phyloP scores from a whole-genome alignment of 1,139 yeast species.

The Kluyveromyces sp. region DNA sequence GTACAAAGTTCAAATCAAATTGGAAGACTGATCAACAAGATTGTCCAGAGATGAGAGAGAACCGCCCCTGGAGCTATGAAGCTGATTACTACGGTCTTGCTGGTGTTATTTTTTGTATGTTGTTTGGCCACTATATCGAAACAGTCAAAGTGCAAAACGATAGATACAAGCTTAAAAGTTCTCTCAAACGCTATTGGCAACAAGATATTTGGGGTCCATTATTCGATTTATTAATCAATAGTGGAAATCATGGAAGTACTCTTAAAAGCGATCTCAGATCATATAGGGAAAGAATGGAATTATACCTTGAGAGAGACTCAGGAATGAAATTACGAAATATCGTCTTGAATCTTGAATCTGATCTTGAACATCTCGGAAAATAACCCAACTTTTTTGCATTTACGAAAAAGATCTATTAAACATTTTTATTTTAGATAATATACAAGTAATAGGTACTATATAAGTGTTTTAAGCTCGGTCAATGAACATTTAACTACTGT shows the following conservation, averaged over 20 bases:
- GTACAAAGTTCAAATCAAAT: slow-evolving; percentile 48
- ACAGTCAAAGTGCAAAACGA: slow-evolving; percentile 30
- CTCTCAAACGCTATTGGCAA: slow-evolving; percentile 75
- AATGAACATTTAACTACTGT: slow-evolving; percentile 8
- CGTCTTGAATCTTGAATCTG: slow-evolving; percentile 21
- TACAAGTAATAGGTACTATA: slow-evolving; percentile 2
- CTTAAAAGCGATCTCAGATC: slow-evolving; percentile 37
- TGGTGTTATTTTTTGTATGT: slow-evolving; percentile 59
- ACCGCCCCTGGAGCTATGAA: slow-evolving; percentile 67
- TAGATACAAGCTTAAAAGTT: slow-evolving; percentile 34
- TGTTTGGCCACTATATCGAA: slow-evolving; percentile 60
- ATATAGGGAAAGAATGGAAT: slow-evolving; percentile 39
- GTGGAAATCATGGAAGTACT: slow-evolving; percentile 30
- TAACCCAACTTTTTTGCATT: neutral
- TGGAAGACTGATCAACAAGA: slow-evolving; percentile 69
- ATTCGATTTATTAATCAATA: slow-evolving; percentile 59
- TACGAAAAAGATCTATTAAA: neutral
- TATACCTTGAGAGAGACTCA: slow-evolving; percentile 33
- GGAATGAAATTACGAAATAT: slow-evolving; percentile 16
- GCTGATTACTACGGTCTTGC: slow-evolving; percentile 86
- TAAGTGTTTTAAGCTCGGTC: neutral
- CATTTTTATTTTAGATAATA: slow-evolving; percentile 1
- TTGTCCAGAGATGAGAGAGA: slow-evolving; percentile 63
- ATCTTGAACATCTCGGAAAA: slow-evolving; percentile 13
- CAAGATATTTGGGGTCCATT: slow-evolving; percentile 61